Evolutionary conservation across 2,329 filamentous ascomycete species (phyloP).

Genomic region (Zasmidium cellare): DNA sequence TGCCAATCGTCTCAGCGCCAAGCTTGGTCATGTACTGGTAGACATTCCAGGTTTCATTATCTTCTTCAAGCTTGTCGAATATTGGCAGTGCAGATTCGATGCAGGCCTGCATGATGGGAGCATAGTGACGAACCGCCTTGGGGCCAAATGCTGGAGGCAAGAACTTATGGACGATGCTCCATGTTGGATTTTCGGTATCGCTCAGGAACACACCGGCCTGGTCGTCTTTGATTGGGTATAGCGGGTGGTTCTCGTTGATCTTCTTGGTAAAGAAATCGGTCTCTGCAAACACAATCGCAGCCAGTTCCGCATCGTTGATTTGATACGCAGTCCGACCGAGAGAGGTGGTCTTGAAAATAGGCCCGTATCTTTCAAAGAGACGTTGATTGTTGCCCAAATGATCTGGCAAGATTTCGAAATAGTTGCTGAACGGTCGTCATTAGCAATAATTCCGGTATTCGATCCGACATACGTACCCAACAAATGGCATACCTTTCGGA

Average conservation of each 20-base stretch:
- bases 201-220: slow-evolving; percentile 34
- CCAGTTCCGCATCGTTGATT: slow-evolving; percentile 40
- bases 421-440: slow-evolving; percentile 25
- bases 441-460: neutral
- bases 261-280: slow-evolving; percentile 45
- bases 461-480: slow-evolving; percentile 26
- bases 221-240: slow-evolving; percentile 35
- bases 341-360: slow-evolving; percentile 39
- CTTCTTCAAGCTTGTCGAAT: slow-evolving; percentile 51
- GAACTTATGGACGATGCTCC: slow-evolving; percentile 60
- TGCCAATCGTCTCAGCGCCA: slow-evolving; percentile 45
- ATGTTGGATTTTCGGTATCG: slow-evolving; percentile 55
- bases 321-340: slow-evolving; percentile 38
- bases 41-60: slow-evolving; percentile 47
- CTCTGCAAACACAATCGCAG: slow-evolving; percentile 36
- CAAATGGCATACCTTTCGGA: slow-evolving; percentile 39
- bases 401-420: slow-evolving; percentile 41
- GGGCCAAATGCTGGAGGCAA: slow-evolving; percentile 59
- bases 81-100: slow-evolving; percentile 53
- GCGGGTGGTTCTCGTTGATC: slow-evolving; percentile 34
- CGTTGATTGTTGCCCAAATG: slow-evolving; percentile 45
- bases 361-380: slow-evolving; percentile 41
- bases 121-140: slow-evolving; percentile 62
- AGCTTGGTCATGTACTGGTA: slow-evolving; percentile 54
- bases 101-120: slow-evolving; percentile 58